A percentile compares a stretch with the other conserved stretches of the same genome.
Evolutionary conservation across 805 yeast genomes (phyloP).

Genomic region (Brettanomyces anomalus): DNA sequence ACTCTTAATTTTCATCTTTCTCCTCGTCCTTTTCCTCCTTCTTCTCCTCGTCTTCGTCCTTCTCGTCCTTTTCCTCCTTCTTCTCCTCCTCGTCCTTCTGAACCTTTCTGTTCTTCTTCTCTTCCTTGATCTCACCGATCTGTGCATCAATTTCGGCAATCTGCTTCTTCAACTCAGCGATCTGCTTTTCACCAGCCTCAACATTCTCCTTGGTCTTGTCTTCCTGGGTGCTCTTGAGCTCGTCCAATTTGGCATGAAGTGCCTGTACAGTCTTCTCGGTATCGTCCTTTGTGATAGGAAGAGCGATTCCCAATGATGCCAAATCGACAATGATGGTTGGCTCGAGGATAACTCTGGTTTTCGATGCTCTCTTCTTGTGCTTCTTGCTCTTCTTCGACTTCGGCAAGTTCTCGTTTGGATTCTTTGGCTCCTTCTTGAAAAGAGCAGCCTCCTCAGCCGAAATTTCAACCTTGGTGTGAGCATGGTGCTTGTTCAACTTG

Average conservation of each 20-base stretch:
- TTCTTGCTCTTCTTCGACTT: slow-evolving; percentile 42
- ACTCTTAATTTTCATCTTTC: slow-evolving; percentile 5
- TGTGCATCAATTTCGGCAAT: slow-evolving; percentile 22
- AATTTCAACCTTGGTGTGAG: slow-evolving; percentile 43
- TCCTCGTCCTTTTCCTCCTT: slow-evolving; percentile 2
- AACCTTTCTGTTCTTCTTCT: slow-evolving; percentile 9
- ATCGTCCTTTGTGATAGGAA: slow-evolving; percentile 73
- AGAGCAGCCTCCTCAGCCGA: slow-evolving; percentile 53
- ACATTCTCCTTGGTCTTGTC: slow-evolving; percentile 71
- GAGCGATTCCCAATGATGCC: slow-evolving; percentile 63
- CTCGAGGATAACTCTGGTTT: slow-evolving; percentile 57
- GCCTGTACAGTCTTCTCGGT: slow-evolving; percentile 54
- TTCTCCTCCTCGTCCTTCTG: slow-evolving; percentile 4
- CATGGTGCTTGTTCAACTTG: slow-evolving; percentile 8
- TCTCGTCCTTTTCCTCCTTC: slow-evolving; percentile 4
- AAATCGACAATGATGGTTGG: slow-evolving; percentile 72
- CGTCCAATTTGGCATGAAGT: slow-evolving; percentile 63
- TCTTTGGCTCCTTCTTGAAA: slow-evolving; percentile 27
- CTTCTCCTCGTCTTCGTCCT: slow-evolving; percentile 4
- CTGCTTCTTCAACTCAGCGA: slow-evolving; percentile 55
- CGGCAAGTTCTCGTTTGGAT: slow-evolving; percentile 41
- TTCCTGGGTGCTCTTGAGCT: slow-evolving; percentile 69
- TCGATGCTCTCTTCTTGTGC: slow-evolving; percentile 25
- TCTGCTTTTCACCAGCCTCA: slow-evolving; percentile 67
- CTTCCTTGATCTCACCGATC: slow-evolving; percentile 20